Percentiles rank a stretch among this genome's conserved stretches.
Evolutionary conservation across 169 alveolate genomes (phyloP).

Genomic region (Sarcocystis neurona): DNA sequence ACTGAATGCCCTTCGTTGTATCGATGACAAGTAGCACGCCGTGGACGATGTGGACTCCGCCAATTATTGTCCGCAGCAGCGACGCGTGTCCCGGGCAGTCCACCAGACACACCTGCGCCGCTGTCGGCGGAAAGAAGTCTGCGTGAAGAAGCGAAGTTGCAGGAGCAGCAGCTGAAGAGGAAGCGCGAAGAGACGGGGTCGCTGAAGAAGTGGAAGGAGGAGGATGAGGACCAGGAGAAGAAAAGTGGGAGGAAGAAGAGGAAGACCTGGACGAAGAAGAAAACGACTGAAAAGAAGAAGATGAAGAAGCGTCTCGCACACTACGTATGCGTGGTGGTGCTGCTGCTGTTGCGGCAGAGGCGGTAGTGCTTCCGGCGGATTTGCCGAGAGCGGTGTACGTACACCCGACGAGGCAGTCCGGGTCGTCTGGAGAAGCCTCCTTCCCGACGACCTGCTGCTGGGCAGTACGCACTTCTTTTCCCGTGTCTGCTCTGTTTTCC

Average conservation of each 20-base stretch:
- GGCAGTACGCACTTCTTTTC: no score
- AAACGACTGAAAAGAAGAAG: no score
- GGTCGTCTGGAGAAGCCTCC: not conserved
- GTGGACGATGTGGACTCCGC: conserved; percentile 92
- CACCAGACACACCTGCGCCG: conserved; percentile 86
- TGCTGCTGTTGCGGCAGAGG: no score
- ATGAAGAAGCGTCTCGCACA: no score
- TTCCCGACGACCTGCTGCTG: no score
- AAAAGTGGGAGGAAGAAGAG: no score
- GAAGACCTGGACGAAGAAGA: no score
- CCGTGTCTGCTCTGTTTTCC: no score
- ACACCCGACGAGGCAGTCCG: not conserved
- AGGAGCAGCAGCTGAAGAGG: not conserved
- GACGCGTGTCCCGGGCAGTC: conserved; percentile 97
- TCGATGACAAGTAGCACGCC: conserved; percentile 88
- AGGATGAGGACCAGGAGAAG: no score
- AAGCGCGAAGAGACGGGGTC: not conserved
- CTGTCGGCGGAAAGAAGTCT: no score
- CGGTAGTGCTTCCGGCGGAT: not conserved
- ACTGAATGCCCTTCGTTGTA: conserved; percentile 88
- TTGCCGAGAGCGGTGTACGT: not conserved
- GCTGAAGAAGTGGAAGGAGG: no score
- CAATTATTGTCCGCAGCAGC: conserved; percentile 84
- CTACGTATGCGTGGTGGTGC: no score
- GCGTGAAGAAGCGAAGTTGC: not conserved